A percentile compares a stretch with the other conserved stretches of the same genome.
These are phyloP conservation scores for Ogataea pilisensis DNA, from an alignment of 805 yeast species.

Conservation along the genomic window DNA sequence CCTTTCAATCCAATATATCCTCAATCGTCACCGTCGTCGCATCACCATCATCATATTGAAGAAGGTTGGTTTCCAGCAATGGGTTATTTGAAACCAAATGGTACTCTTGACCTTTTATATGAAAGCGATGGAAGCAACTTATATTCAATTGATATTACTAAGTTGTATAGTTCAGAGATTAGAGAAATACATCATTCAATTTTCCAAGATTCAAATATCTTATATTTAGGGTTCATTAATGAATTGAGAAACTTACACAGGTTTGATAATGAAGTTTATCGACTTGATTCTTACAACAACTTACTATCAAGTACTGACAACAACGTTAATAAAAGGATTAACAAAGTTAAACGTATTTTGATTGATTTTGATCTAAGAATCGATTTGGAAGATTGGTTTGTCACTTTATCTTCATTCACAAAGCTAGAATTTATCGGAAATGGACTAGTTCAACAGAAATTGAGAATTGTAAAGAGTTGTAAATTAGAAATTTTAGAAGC, in stretches of 20 bases:
- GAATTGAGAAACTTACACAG: slow-evolving; percentile 46
- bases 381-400: slow-evolving; percentile 75
- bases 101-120: slow-evolving; percentile 52
- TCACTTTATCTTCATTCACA: slow-evolving; percentile 61
- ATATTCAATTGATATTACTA: slow-evolving; percentile 53
- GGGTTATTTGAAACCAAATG: slow-evolving; percentile 66
- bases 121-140: slow-evolving; percentile 62
- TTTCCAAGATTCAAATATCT: slow-evolving; percentile 52
- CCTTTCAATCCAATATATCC: slow-evolving; percentile 23
- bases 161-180: slow-evolving; percentile 55
- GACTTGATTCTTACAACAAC: slow-evolving; percentile 6
- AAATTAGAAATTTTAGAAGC: slow-evolving; percentile 64
- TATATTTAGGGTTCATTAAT: slow-evolving; percentile 54
- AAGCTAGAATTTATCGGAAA: slow-evolving; percentile 45
- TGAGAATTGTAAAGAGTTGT: slow-evolving; percentile 53
- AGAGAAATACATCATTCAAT: slow-evolving; percentile 61
- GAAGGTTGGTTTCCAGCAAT: slow-evolving; percentile 73
- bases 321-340: slow-evolving; percentile 8
- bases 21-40: slow-evolving; percentile 1
- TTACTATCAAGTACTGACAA: slow-evolving; percentile 5
- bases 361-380: slow-evolving; percentile 62
- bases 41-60: too few relatives aligned
- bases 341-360: slow-evolving; percentile 35
- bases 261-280: slow-evolving; percentile 24
- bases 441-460: slow-evolving; percentile 27